A percentile compares a stretch with the other conserved stretches of the same genome.
phyloP scores from a whole-genome alignment of 1,284 basidiomycete species.

The Tilletia walkeri region DNA sequence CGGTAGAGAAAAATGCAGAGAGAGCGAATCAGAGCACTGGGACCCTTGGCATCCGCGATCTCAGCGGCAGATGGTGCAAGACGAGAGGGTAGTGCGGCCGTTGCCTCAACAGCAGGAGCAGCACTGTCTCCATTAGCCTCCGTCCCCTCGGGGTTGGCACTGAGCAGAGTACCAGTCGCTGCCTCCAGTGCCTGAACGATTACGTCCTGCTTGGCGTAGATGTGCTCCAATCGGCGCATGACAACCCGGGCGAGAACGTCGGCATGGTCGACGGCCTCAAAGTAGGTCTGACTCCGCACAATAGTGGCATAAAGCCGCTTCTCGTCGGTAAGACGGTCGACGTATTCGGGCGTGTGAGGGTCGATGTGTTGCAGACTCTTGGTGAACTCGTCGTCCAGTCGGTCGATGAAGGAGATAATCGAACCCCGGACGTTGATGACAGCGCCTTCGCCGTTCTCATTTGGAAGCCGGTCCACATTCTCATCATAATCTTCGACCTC shows the following conservation, averaged over 20 bases:
- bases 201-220: constrained; percentile 90
- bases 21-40: constrained; percentile 74
- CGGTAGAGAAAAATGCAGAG: constrained; percentile 93
- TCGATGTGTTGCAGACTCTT: constrained; percentile 97
- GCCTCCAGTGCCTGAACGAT: constrained; percentile 86
- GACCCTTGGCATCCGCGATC: constrained; percentile 51
- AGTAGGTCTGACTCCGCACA: constrained; percentile 84
- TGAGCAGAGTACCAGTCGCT: constrained; percentile 50
- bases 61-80: constrained; percentile 43
- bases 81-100: constrained; percentile 51
- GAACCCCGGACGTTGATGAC: constrained; percentile 51
- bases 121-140: constrained; percentile 59
- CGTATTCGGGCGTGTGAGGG: constrained; percentile 96
- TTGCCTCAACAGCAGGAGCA: background rate
- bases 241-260: constrained; percentile 66
- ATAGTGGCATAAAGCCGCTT: constrained; percentile 90
- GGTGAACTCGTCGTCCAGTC: constrained; percentile 97
- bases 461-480: constrained; percentile 76
- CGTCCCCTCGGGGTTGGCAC: constrained; percentile 60
- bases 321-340: constrained; percentile 82
- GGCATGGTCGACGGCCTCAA: constrained; percentile 55
- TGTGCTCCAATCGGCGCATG: constrained; percentile 93
- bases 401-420: constrained; percentile 72
- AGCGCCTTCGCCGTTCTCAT: constrained; percentile 56
- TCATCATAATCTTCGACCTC: constrained; percentile 91